Base-by-base conservation (phyloP, 805 yeast species). In the Candida corydali region DNA sequence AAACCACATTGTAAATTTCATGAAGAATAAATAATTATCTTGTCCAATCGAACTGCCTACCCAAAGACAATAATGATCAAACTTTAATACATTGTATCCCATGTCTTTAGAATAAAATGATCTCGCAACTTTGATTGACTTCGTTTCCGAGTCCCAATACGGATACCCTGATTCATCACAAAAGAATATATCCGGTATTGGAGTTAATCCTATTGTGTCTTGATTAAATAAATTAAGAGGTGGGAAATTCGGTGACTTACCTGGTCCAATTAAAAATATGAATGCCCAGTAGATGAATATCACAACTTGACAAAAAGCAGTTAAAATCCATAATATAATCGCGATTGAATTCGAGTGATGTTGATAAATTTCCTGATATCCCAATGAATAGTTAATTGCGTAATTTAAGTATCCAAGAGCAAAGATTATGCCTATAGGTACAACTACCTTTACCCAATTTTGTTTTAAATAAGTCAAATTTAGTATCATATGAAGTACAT, bases 31-130 rank as follows among this genome's bases (percentile, higher is more conserved):
- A 52, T 78, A 77, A 57, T 91, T 89, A 26, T 62, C 55, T 40
- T 74, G 72, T 0, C 95, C 96, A 29, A 89, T 75, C 4, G 78
- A 75, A 0, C 70, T 54, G 1, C 95, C 94, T 0, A 91, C 57
- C 82, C 86, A 87, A 0, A 77, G 51, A 54, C 98, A 89, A 50
- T 70, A 82, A 55, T 89, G 98, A 57, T 89, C 98, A 67, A 85
- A 82, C 39, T 73, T 68, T 0, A 85, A 78, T 0, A 88, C 77
- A 51, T 95, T 86, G 17, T 57, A 51, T 2, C 69, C 70, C 36
- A 61, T 35, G 33, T 72, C 66, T 3, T 73, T 65, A 26, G 88
- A 80, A 51, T 86, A 96, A 46, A 78, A 91, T 0, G 84, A 56
- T 35, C 96, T 65, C 17, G 76, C 73, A 1, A 80, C 69, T 50